Conservation (phyloP, 1,284 basidiomycete genomes). For the Golubevia pallescens region DNA sequence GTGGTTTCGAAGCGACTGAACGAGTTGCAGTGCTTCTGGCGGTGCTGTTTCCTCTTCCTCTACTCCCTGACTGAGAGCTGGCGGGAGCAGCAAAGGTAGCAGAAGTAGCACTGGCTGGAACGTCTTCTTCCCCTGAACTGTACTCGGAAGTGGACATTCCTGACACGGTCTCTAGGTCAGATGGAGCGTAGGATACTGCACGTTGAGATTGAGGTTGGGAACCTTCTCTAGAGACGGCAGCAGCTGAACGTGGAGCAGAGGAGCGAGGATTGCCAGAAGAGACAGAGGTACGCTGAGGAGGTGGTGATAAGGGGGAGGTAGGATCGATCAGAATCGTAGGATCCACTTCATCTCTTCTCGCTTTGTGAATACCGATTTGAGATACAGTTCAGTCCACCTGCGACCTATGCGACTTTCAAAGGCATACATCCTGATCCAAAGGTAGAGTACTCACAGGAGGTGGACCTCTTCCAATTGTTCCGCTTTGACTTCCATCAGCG, state of each 20-base stretch:
- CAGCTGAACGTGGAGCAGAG: constrained; percentile 10
- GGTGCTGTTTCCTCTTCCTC: not conserved
- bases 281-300: too few relatives aligned
- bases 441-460: constrained; percentile 17
- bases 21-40: not conserved
- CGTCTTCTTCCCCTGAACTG: constrained; percentile 38
- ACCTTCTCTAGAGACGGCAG: constrained; percentile 16
- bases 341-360: too few relatives aligned
- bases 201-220: constrained; percentile 21
- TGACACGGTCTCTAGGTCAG: constrained; percentile 39
- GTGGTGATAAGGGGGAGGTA: too few relatives aligned
- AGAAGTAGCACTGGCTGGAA: not conserved
- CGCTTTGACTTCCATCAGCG: not conserved
- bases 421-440: too few relatives aligned
- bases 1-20: too few relatives aligned
- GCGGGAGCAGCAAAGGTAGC: constrained; percentile 3
- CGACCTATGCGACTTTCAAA: too few relatives aligned
- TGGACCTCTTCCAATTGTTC: constrained; percentile 21
- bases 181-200: constrained; percentile 38
- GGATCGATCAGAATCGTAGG: too few relatives aligned
- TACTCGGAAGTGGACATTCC: constrained; percentile 42
- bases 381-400: too few relatives aligned
- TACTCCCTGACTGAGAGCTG: constrained; percentile 4
- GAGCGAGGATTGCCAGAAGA: not conserved
- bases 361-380: too few relatives aligned